Evolutionary conservation across 139 green algal species (phyloP).

Genomic region (Monoraphidium neglectum): DNA sequence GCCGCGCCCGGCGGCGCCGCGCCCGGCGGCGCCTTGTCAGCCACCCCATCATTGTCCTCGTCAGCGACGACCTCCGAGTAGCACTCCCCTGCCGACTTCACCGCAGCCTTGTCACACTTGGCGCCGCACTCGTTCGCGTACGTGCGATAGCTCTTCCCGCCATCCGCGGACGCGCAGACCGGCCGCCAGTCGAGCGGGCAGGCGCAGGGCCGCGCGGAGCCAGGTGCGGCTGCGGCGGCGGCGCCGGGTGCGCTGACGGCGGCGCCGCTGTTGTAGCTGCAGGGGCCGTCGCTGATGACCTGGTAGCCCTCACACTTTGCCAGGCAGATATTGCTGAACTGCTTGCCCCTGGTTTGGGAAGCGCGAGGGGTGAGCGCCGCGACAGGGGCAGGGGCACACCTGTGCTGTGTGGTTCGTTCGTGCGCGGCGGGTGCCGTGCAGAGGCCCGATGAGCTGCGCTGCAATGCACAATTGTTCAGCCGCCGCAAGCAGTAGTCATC

Average conservation of each 20-base stretch:
- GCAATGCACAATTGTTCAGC: too few relatives aligned
- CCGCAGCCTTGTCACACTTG: background rate
- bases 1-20: too few relatives aligned
- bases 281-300: background rate
- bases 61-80: background rate
- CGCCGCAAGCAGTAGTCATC: too few relatives aligned
- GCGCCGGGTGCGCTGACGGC: background rate
- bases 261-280: background rate
- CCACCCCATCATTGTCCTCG: too few relatives aligned
- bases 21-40: too few relatives aligned
- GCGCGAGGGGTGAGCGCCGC: too few relatives aligned
- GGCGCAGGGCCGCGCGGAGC: background rate
- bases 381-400: too few relatives aligned
- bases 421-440: too few relatives aligned
- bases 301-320: background rate
- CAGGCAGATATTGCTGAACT: background rate
- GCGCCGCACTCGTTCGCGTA: slow-evolving; percentile 37
- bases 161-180: slow-evolving; percentile 24
- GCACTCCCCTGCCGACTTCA: slow-evolving; percentile 10
- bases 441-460: too few relatives aligned
- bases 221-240: background rate
- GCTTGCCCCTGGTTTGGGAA: too few relatives aligned
- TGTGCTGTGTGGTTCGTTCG: too few relatives aligned
- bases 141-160: too few relatives aligned
- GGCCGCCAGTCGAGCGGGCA: slow-evolving; percentile 35